Conservation (phyloP, 164 flowering plant genomes). For the Magnolia officinalis region DNA sequence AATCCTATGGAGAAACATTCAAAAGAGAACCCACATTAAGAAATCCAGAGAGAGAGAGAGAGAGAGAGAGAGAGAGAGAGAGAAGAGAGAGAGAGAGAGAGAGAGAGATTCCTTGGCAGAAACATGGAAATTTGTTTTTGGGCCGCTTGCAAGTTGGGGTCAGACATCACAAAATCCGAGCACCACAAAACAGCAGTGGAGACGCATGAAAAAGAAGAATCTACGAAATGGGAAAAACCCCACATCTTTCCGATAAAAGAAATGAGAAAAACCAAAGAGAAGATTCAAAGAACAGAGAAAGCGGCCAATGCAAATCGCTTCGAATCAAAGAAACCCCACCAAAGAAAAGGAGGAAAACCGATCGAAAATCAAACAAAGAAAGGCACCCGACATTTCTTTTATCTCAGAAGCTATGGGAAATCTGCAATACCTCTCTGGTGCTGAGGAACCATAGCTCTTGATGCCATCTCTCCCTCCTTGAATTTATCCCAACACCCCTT, state of each 20-base stretch:
- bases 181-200: background rate
- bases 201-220: background rate
- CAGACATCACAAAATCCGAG: background rate
- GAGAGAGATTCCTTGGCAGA: background rate
- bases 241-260: background rate
- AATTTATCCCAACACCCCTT: background rate
- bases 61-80: no score
- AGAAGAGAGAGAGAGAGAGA: no score
- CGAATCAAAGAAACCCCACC: background rate
- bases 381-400: background rate
- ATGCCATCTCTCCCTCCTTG: slow-evolving; percentile 43
- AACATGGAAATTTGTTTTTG: no score
- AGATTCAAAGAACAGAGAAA: background rate
- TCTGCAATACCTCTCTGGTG: slow-evolving; percentile 35
- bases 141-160: no score
- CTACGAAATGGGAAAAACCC: background rate
- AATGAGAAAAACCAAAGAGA: background rate
- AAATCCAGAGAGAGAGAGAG: background rate
- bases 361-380: no score
- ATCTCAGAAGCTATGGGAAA: background rate
- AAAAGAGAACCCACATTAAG: slow-evolving; percentile 1
- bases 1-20: background rate
- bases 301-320: background rate
- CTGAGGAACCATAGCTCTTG: slow-evolving; percentile 51
- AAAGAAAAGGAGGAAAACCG: background rate